Percentiles rank a stretch among this genome's conserved stretches.
phyloP scores from a whole-genome alignment of 495 filamentous ascomycete species.

The Pseudevernia furfuracea region DNA sequence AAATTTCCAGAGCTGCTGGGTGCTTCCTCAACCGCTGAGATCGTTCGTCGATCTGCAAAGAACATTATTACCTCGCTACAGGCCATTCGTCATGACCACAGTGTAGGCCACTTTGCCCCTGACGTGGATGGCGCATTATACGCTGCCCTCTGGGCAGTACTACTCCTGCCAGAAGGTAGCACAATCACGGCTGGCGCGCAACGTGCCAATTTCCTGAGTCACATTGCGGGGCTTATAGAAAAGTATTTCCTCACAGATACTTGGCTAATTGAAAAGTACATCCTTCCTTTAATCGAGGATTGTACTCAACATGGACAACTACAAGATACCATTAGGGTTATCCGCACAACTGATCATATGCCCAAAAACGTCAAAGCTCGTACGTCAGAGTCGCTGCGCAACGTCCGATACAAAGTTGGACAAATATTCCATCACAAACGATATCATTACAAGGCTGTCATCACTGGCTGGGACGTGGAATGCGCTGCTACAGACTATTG shows the following conservation, averaged over 20 bases:
- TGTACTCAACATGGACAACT: constrained; percentile 40
- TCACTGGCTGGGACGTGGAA: constrained; percentile 77
- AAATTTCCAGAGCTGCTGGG: constrained; percentile 52
- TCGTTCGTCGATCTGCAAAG: constrained; percentile 66
- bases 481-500: constrained; percentile 45
- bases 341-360: constrained; percentile 53
- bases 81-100: constrained; percentile 28
- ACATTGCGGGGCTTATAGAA: constrained; percentile 59
- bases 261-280: constrained; percentile 55
- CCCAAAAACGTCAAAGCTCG: constrained; percentile 47
- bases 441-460: constrained; percentile 71
- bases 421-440: constrained; percentile 77
- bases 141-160: constrained; percentile 68
- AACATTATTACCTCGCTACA: constrained; percentile 66
- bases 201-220: constrained; percentile 55
- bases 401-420: constrained; percentile 67
- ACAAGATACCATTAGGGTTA: constrained; percentile 47
- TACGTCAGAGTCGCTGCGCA: constrained; percentile 29
- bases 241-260: constrained; percentile 54
- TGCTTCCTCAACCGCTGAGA: constrained; percentile 51
- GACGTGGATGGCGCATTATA: constrained; percentile 66
- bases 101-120: constrained; percentile 28
- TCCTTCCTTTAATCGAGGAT: constrained; percentile 49
- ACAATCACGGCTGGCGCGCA: constrained; percentile 38
- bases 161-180: constrained; percentile 48